These are phyloP conservation scores for Penicillium concentricum DNA, from an alignment of 2,329 filamentous ascomycete species.

Conservation along the genomic window DNA sequence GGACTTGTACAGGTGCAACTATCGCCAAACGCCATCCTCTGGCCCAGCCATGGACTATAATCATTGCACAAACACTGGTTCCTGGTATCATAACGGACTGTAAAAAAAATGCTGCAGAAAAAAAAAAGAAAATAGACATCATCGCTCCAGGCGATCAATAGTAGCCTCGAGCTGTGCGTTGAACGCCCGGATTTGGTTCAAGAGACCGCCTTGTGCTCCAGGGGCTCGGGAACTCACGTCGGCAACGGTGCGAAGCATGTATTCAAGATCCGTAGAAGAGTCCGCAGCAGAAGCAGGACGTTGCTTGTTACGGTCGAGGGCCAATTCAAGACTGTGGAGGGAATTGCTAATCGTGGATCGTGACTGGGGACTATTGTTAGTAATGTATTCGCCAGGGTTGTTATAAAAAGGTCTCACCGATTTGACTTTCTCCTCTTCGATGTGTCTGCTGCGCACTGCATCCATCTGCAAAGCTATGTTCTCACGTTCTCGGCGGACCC, in stretches of 20 bases:
- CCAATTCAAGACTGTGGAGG: constrained; percentile 43
- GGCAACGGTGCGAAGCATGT: constrained; percentile 43
- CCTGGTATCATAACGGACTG: constrained; percentile 8
- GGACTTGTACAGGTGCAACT: not conserved
- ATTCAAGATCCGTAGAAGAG: constrained; percentile 40
- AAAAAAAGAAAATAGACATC: constrained; percentile 8
- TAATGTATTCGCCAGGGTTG: not conserved
- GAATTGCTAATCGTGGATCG: constrained; percentile 44
- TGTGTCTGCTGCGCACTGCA: constrained; percentile 45
- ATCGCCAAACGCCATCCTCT: constrained; percentile 1
- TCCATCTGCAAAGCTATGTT: constrained; percentile 52
- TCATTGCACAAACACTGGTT: not conserved
- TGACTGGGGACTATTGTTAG: constrained; percentile 28
- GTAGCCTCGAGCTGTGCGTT: constrained; percentile 45
- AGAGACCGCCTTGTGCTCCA: constrained; percentile 40
- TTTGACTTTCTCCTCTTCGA: constrained; percentile 38
- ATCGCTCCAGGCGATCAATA: constrained; percentile 28
- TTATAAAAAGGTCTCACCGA: constrained; percentile 27
- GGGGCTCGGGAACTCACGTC: constrained; percentile 42
- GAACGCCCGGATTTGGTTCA: constrained; percentile 43
- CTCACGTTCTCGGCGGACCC: constrained; percentile 50
- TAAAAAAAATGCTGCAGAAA: not conserved
- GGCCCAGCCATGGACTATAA: constrained; percentile 1
- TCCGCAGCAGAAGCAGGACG: constrained; percentile 21
- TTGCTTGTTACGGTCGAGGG: constrained; percentile 39